Base-by-base conservation (phyloP, 106 monocot species). In the Narthecium ossifragum region DNA sequence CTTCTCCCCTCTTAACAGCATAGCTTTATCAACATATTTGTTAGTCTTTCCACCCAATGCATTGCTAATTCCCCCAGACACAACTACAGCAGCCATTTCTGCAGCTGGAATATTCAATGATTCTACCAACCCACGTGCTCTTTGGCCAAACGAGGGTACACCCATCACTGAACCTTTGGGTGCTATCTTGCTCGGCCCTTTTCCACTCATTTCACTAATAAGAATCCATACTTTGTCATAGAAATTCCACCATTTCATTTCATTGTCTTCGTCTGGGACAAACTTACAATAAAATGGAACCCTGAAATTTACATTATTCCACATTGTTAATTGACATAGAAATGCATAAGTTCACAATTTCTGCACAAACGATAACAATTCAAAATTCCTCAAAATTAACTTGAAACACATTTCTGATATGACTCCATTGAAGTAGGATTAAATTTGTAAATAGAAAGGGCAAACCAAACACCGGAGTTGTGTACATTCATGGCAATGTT, bases 21-120 rank as follows among this genome's bases (percentile, higher is more conserved):
- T 98, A 43, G 90, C 98, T 74, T 98, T 98, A 63, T 98, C 98
- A 52, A 85, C 49, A 46, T 69, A 53, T 70, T 91, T 98, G 58
- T 31, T 79, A 25, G 84, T 20, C 64, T 88, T 98, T 54, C 87
- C 90, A 70, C 84, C 70, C 55, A 98, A 76, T 53, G 98, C 79
- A 62, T 55, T 73, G 40, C 90, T 71, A 50, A 98, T 79, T 63
- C 91, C 87, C 51, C 91, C 90, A 57, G 87, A 78, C 20, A 98
- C 91, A 43, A 93, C 92, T 34, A 77, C 86, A 56, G 98, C 86
- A 73, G 98, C 91, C 91, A 98, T 87, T 72, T 98, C 98, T 51
- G 98, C 91, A 58, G 98, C 87, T 64, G 98, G 98, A 53, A 98
- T 91, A 75, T 98, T 98, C 59, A 98, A 70, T 22, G 98, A 98